Base-by-base conservation (phyloP, 768 basidiomycete genomes). In the Tricholoma bakamatsutake region DNA sequence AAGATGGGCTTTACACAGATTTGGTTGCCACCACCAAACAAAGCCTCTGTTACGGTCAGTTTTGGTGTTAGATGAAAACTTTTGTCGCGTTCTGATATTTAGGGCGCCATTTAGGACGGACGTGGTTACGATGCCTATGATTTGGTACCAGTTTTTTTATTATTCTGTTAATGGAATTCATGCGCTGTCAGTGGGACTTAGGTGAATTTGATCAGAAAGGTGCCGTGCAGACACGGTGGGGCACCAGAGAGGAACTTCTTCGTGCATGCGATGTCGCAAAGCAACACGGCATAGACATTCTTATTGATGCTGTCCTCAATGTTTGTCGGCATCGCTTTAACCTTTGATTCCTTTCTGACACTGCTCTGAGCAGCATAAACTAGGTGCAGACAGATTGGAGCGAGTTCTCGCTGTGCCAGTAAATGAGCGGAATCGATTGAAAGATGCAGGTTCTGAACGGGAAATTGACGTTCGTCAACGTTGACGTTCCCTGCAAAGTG, bases 231-330 rank as follows among this genome's bases (percentile, higher is more conserved):
- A 96, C 94, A 1, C 80, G 92, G 56, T 98, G 93, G 93, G 94
- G 94, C 21, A 86, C 88, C 11, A 88, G 84, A 61, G 82, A 90
- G 28, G 88, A 96, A 57, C 79, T 94, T 27, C 64, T 93, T 1
- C 63, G 73, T 10, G 90, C 90, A 21, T 87, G 88, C 63, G 72
- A 77, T 56, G 70, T 72, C n/a, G 93, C 93, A 2, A 79, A 77
- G 61, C 71, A 78, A 57, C 78, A 82, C 60, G 84, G 85, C 5
- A 80, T 98, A 15, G 84, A 88, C 59, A 79, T 93, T 35, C 70
- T 92, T 24, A 84, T 94, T 48, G 93, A 96, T 61, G 92, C 92
- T 1, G 90, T 98, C 3, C 76, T 98, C 57, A 95, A 95, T 69
- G 93, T 93, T 59, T 65, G 74, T 60, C 54, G 10, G 27, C 12